Base-by-base conservation (phyloP, 345 rosid species). In the Rubroshorea leprosula region DNA sequence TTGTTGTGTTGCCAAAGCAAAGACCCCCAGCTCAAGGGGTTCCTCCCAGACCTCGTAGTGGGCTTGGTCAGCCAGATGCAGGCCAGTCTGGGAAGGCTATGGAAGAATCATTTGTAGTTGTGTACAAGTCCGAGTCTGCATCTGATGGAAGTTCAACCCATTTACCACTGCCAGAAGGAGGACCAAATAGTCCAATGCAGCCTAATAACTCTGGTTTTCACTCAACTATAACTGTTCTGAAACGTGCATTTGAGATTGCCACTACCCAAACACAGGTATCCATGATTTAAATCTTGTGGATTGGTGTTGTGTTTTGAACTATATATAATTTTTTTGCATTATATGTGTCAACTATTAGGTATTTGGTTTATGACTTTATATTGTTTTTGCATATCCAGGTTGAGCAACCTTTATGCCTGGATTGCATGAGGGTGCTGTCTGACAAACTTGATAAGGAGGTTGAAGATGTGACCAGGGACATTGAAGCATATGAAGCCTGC, bases 41-140 rank as follows among this genome's bases (percentile, higher is more conserved):
- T 52, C 86, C 87, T 55, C 86, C 88, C 1, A 91, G 83, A 46
- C 82, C 84, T 61, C 87, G 76, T 2, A 78, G 79, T 22, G 72
- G 72, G 51, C 66, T n/a, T n/a, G n/a, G n/a, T n/a, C n/a, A n/a
- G n/a, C n/a, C 85, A 74, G 92, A 82, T 63, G 51, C 76, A 3
- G 74, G 73, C 50, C 87, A 76, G 27, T 60, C 82, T 55, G 87
- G 88, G 49, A 89, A 86, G 70, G 80, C 91, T 1, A 89, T 89
- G 97, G 96, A 93, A 5, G 99, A 93, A 59, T 93, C 98, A 0
- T 92, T 92, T 78, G 98, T 92, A 23, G 95, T 92, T 3, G 94
- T 89, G 5, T 68, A 86, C 58, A 83, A 89, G 65, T 84, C 91
- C 41, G 98, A 89, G 81, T 82, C 93, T 51, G 72, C 86, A 49